These are phyloP conservation scores for Salvia hispanica DNA, from an alignment of 257 asterid genomes.

Conservation along the genomic window DNA sequence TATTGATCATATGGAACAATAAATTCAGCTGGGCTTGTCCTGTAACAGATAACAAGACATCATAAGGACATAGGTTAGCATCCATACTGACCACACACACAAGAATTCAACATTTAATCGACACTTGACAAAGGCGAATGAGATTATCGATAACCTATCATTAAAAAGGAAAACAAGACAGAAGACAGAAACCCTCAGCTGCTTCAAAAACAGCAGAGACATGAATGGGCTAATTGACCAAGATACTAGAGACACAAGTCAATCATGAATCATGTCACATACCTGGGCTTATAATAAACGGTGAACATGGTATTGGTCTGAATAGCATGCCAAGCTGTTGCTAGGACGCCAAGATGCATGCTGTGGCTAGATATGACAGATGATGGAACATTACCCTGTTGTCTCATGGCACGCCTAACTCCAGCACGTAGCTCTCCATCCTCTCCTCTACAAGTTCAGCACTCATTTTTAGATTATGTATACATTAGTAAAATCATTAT, in stretches of 20 bases:
- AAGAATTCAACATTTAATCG: conserved; percentile 1
- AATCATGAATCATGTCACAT: conserved; percentile 12
- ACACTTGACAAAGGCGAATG: not conserved
- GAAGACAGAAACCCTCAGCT: not conserved
- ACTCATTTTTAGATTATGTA: conserved; percentile 11
- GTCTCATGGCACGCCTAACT: conserved; percentile 96
- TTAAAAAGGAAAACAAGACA: not conserved
- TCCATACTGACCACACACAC: conserved; percentile 17
- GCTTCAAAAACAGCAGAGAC: not conserved
- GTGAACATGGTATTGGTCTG: conserved; percentile 85
- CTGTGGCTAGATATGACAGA: conserved; percentile 99
- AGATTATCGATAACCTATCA: not conserved
- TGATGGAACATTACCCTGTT: conserved; percentile 85
- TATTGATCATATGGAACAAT: conserved; percentile 85
- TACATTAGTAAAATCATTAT: not conserved
- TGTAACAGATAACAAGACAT: conserved; percentile 31
- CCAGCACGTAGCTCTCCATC: conserved; percentile 97
- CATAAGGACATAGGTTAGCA: conserved; percentile 17
- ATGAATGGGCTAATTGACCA: not conserved
- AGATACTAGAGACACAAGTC: not conserved
- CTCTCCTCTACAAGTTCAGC: conserved; percentile 69
- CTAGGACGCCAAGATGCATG: conserved; percentile 99
- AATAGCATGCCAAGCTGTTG: conserved; percentile 98
- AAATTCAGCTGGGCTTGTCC: conserved; percentile 95
- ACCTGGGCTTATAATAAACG: conserved; percentile 98